Evolutionary conservation across 345 rosid genomes (phyloP), one percentile per base, ranked within the genome.

Genomic region (Eucalyptus sp.): DNA sequence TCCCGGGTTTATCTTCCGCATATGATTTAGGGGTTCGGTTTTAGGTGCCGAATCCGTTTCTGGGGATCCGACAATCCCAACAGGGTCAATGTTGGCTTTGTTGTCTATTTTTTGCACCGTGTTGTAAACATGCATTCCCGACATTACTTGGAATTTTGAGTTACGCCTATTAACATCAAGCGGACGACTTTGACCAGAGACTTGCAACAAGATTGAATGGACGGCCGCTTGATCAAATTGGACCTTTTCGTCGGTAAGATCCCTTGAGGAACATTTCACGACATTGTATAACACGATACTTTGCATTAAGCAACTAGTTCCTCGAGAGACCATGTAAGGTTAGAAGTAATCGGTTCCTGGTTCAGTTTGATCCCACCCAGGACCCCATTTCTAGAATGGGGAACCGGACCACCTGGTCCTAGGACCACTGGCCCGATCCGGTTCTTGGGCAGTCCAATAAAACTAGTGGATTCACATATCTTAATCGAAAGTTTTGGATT

Each of bases 361-460:
- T 44, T 44, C 46, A 7, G 46, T 44, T 7, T 44, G 46, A 44
- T 44, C 46, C 46, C 46, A 44, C 46, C 46, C 46, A 44, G 2
- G 8, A 44, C 46, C 46, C 46, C 46, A 44, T 7, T 44, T 44
- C 46, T 44, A 44, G 46, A 44, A 44, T 44, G 7, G 46, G 46
- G 46, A 44, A 44, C 46, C 9, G 2, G 8, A 43, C 44, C 44
- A 43, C 44, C 44, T 1, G 7, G 44, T 50, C 51, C 17, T 50
- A 1, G 18, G 18, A 50, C 52, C 52, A 50, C 0, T 6, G 20
- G 54, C 20, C 20, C 0, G 3, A 3, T 6, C 54, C 3, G 3
- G 8, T 50, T 6, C 7, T 16, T 3, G 3, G 20, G 20, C 3
- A 1, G 20, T 51, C 54, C 20, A 51, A 16, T 51, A 51, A 3